These are phyloP conservation scores for Salix suchowensis DNA, from an alignment of 345 rosid genomes.

Conservation along the genomic window DNA sequence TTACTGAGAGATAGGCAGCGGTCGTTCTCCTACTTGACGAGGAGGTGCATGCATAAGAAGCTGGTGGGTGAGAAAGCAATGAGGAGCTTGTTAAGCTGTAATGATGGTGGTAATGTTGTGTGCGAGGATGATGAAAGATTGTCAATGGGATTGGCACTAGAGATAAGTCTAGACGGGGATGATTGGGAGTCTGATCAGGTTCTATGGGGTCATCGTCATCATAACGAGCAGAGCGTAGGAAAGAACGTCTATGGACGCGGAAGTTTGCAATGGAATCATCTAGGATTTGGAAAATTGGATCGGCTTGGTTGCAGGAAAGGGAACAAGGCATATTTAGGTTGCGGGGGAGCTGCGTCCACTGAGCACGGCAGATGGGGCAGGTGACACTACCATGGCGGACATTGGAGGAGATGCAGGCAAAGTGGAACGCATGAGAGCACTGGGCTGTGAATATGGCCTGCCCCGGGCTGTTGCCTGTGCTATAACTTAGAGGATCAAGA, in stretches of 20 bases:
- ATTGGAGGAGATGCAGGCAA: slow-evolving; percentile 74
- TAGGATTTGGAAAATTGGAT: slow-evolving; percentile 63
- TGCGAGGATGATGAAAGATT: slow-evolving; percentile 25
- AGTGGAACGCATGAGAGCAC: slow-evolving; percentile 84
- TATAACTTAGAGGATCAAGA: slow-evolving; percentile 61
- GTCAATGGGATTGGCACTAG: slow-evolving; percentile 43
- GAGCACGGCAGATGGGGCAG: slow-evolving; percentile 89
- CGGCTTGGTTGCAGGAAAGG: slow-evolving; percentile 45
- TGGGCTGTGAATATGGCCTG: slow-evolving; percentile 84
- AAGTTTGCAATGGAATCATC: slow-evolving; percentile 76
- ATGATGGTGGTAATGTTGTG: slow-evolving; percentile 12
- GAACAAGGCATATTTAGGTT: slow-evolving; percentile 47
- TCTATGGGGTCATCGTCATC: slow-evolving; percentile 81
- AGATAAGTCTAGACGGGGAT: slow-evolving; percentile 53
- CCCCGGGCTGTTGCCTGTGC: slow-evolving; percentile 51
- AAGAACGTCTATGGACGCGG: slow-evolving; percentile 69
- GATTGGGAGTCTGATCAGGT: slow-evolving; percentile 39
- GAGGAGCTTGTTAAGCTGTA: slow-evolving; percentile 22
- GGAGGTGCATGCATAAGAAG: slow-evolving; percentile 21
- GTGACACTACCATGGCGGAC: slow-evolving; percentile 84
- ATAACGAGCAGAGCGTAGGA: slow-evolving; percentile 68
- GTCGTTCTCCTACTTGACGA: slow-evolving; percentile 30
- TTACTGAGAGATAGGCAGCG: slow-evolving; percentile 57
- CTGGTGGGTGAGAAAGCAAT: slow-evolving; percentile 24
- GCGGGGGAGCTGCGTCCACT: slow-evolving; percentile 91